phyloP scores from a whole-genome alignment of 345 rosid genomes.

The Camelina sativa region DNA sequence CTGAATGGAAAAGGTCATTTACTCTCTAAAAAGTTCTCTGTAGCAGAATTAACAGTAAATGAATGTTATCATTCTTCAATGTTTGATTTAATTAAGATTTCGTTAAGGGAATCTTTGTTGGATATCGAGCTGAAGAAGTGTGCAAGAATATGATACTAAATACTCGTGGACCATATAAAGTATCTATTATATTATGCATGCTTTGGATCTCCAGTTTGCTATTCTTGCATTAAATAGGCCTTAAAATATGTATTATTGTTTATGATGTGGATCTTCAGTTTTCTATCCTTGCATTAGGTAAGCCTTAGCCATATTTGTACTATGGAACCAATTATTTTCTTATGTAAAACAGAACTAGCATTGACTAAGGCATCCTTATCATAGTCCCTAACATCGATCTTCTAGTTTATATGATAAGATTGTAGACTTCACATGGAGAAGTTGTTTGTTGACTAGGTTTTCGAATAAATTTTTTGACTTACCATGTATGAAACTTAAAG shows the following conservation, averaged over 20 bases:
- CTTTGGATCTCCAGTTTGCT: not conserved
- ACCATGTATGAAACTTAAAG: constrained; percentile 9
- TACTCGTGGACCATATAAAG: not conserved
- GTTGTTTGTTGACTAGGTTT: not conserved
- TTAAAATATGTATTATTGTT: not conserved
- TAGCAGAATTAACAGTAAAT: not conserved
- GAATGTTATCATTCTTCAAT: not conserved
- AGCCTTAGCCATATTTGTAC: not conserved
- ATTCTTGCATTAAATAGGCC: not conserved
- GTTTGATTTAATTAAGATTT: constrained; percentile 2
- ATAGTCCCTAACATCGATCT: not conserved
- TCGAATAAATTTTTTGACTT: not conserved
- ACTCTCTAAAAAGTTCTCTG: not conserved
- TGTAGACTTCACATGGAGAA: not conserved
- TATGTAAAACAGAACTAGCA: not conserved
- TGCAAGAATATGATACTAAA: not conserved
- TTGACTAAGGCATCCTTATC: constrained; percentile 8
- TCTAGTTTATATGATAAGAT: not conserved
- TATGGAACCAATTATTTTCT: not conserved
- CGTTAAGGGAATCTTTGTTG: constrained; percentile 11
- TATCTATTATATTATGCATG: constrained; percentile 9
- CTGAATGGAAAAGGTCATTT: constrained; percentile 29
- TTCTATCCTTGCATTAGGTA: not conserved
- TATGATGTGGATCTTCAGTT: not conserved
- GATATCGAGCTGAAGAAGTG: not conserved